phyloP scores from a whole-genome alignment of 768 basidiomycete species.

The Cystofilobasidium bisporidii region DNA sequence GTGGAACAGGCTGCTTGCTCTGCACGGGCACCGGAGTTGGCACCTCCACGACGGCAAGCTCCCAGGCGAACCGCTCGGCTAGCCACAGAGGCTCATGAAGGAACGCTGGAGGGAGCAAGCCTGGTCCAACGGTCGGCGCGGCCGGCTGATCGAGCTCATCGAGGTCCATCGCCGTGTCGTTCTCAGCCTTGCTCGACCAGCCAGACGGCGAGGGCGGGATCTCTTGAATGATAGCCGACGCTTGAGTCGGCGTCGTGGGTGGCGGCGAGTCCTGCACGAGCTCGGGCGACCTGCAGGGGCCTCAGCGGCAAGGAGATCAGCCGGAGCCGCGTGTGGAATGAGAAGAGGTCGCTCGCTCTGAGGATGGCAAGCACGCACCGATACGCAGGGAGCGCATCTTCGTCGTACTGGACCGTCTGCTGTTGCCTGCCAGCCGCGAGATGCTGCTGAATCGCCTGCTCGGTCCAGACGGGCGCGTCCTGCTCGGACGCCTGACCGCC shows the following conservation, averaged over 20 bases:
- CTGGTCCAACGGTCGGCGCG: conserved; percentile 8
- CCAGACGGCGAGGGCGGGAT: not conserved
- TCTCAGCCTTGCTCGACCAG: conserved; percentile 1
- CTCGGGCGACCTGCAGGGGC: not conserved
- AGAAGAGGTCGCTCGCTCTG: not conserved
- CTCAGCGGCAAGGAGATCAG: not conserved
- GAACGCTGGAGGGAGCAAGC: conserved; percentile 11
- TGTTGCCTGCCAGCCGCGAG: not conserved
- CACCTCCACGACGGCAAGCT: conserved; percentile 6
- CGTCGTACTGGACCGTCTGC: not conserved
- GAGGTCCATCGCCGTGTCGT: not conserved
- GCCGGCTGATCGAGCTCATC: not conserved
- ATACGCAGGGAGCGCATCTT: not conserved
- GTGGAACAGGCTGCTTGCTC: too few species aligned
- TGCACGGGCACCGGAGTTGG: too few species aligned
- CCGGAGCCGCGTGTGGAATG: not conserved
- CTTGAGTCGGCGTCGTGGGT: not conserved
- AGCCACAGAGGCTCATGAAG: conserved; percentile 12
- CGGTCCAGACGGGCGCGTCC: not conserved
- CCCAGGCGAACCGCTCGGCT: not conserved
- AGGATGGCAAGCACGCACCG: not conserved
- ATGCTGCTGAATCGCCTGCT: not conserved
- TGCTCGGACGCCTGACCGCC: not conserved
- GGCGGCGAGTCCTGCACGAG: not conserved
- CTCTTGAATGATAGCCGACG: not conserved